Percentiles rank a stretch among this genome's conserved stretches.
phyloP scores from a whole-genome alignment of 2,329 filamentous ascomycete genomes.

The Trichophyton rubrum region DNA sequence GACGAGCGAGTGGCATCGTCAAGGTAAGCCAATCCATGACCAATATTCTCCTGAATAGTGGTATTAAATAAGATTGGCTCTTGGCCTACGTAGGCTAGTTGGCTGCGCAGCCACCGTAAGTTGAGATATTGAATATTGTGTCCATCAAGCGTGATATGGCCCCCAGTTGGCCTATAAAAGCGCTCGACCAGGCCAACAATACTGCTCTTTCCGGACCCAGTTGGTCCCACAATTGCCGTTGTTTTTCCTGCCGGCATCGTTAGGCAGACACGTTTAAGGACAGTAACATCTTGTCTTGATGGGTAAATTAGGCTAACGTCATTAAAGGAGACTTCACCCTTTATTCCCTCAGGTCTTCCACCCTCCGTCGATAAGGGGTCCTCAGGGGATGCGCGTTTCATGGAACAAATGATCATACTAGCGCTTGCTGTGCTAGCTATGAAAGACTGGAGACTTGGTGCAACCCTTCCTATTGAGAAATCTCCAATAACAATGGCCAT shows the following conservation, averaged over 20 bases:
- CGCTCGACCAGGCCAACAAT: constrained; percentile 41
- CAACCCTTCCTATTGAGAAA: constrained; percentile 66
- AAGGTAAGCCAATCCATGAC: constrained; percentile 9
- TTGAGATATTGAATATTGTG: constrained; percentile 24
- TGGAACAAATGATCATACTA: constrained; percentile 71
- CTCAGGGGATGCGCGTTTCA: constrained; percentile 64
- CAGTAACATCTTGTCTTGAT: constrained; percentile 29
- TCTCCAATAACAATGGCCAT: constrained; percentile 75
- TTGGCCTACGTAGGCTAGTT: constrained; percentile 17
- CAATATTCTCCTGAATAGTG: constrained; percentile 14
- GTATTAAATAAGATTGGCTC: constrained; percentile 15
- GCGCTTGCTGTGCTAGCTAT: constrained; percentile 61
- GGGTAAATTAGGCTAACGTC: constrained; percentile 43
- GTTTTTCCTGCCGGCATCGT: constrained; percentile 30
- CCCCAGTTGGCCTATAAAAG: constrained; percentile 44
- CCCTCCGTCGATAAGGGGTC: constrained; percentile 55
- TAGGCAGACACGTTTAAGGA: constrained; percentile 26
- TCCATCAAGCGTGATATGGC: constrained; percentile 23
- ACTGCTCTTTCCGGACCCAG: constrained; percentile 30
- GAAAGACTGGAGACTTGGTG: constrained; percentile 65
- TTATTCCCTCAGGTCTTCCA: constrained; percentile 50
- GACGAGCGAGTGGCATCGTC: constrained; percentile 4
- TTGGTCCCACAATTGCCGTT: constrained; percentile 34
- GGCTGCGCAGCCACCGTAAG: constrained; percentile 15
- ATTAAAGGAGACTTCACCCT: constrained; percentile 58